Evolutionary conservation across 306 rosid species (phyloP).

Genomic region (Biancaea sappan): DNA sequence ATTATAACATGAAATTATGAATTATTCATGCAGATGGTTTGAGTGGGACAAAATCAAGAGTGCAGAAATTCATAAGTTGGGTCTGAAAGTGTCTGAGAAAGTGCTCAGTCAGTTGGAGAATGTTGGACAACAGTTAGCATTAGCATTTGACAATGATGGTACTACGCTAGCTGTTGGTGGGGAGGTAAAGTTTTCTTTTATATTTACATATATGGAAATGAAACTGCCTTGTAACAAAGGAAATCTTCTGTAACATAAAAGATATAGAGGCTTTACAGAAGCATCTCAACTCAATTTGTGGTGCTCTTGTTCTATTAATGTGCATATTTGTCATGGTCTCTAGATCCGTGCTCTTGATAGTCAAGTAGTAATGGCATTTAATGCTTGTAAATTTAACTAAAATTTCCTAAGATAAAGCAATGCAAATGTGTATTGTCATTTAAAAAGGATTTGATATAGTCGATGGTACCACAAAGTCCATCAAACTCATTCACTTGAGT

Average conservation of each 20-base stretch:
- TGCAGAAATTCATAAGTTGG: slow-evolving; percentile 45
- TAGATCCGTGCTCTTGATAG: slow-evolving; percentile 19
- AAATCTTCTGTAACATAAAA: background rate
- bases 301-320: slow-evolving; percentile 20
- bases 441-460: slow-evolving; percentile 7
- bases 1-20: slow-evolving; percentile 19
- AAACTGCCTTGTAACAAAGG: slow-evolving; percentile 6
- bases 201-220: slow-evolving; percentile 6
- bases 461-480: slow-evolving; percentile 11
- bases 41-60: slow-evolving; percentile 53
- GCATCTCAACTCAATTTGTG: slow-evolving; percentile 4
- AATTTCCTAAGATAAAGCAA: background rate
- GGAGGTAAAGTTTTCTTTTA: slow-evolving; percentile 58
- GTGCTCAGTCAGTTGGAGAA: slow-evolving; percentile 56
- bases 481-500: slow-evolving; percentile 20
- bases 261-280: slow-evolving; percentile 3
- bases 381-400: background rate
- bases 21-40: slow-evolving; percentile 62
- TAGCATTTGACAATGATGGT: slow-evolving; percentile 73
- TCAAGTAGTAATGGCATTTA: background rate
- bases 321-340: slow-evolving; percentile 1
- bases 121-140: slow-evolving; percentile 80
- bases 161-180: slow-evolving; percentile 84
- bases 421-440: background rate
- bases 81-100: slow-evolving; percentile 55